These are phyloP conservation scores for Hevea brasiliensis DNA, from an alignment of 345 rosid genomes.

Conservation along the genomic window DNA sequence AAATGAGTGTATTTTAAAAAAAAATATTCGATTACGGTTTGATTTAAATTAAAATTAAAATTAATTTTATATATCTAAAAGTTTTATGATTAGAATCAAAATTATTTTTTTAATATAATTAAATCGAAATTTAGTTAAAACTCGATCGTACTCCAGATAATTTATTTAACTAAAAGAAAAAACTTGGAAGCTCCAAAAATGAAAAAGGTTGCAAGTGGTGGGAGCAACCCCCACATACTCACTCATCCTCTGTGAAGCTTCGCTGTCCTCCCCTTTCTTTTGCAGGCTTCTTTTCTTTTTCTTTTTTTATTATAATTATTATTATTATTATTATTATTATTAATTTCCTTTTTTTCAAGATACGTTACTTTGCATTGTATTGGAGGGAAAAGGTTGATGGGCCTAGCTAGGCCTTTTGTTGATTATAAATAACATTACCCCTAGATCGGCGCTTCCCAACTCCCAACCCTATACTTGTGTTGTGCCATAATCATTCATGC, in stretches of 20 bases:
- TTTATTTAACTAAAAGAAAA: no score
- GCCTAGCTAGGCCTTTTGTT: not conserved
- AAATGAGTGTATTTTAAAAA: no score
- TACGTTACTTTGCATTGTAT: no score
- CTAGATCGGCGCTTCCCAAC: not conserved
- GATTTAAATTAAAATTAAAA: no score
- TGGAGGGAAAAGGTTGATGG: constrained; percentile 14
- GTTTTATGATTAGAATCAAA: no score
- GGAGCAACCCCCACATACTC: not conserved
- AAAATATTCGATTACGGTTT: no score
- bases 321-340: not conserved
- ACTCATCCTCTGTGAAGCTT: constrained; percentile 17
- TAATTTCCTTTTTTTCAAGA: not conserved
- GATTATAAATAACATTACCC: not conserved
- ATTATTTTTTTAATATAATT: no score
- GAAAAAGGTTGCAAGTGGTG: constrained; percentile 5
- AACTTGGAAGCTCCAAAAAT: not conserved
- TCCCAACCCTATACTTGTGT: no score
- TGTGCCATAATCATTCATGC: constrained; percentile 10
- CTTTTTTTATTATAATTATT: not conserved
- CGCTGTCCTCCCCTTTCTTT: constrained; percentile 4
- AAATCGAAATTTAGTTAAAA: no score
- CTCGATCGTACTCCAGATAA: no score
- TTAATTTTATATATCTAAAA: no score
- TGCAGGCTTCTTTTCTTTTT: not conserved